Percentiles rank a stretch among this genome's conserved stretches.
Evolutionary conservation across 2,329 filamentous ascomycete species (phyloP).

Genomic region (Microascus cirrosus): DNA sequence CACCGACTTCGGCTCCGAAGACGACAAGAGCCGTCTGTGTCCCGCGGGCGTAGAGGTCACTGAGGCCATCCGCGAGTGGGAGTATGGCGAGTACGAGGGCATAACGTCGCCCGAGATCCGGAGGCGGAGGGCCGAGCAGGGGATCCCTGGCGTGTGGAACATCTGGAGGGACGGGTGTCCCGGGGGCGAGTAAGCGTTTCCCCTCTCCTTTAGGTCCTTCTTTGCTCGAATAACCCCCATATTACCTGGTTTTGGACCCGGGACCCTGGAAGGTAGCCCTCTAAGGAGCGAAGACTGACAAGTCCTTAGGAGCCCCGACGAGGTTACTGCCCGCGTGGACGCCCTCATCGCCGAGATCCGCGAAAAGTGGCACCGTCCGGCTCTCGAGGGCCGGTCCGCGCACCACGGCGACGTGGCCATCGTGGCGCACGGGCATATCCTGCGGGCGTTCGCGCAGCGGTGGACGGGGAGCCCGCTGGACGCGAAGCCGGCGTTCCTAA

Average conservation of each 20-base stretch:
- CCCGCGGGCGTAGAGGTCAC: constrained; percentile 54
- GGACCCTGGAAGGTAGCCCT: no score
- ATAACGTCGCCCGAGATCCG: constrained; percentile 62
- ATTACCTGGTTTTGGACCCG: no score
- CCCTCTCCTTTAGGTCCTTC: not conserved
- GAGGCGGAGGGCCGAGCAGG: constrained; percentile 41
- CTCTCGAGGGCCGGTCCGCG: constrained; percentile 34
- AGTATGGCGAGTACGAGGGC: constrained; percentile 81
- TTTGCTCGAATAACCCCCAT: not conserved
- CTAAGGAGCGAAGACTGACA: not conserved
- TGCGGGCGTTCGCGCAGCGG: constrained; percentile 77
- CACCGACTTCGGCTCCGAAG: not conserved
- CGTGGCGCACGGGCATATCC: constrained; percentile 83
- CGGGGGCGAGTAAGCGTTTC: constrained; percentile 59
- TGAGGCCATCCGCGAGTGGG: constrained; percentile 70
- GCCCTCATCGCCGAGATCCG: constrained; percentile 65
- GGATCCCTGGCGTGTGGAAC: constrained; percentile 55
- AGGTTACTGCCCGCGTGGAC: constrained; percentile 65
- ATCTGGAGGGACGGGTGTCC: constrained; percentile 87
- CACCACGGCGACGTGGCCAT: constrained; percentile 34
- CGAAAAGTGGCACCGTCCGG: constrained; percentile 48
- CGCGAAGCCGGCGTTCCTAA: constrained; percentile 65
- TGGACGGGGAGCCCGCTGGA: constrained; percentile 68
- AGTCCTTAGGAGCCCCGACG: constrained; percentile 50
- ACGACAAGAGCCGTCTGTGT: constrained; percentile 32